Conservation (phyloP, 192 early-diverging fungal species). For the Cetraspora pellucida region DNA sequence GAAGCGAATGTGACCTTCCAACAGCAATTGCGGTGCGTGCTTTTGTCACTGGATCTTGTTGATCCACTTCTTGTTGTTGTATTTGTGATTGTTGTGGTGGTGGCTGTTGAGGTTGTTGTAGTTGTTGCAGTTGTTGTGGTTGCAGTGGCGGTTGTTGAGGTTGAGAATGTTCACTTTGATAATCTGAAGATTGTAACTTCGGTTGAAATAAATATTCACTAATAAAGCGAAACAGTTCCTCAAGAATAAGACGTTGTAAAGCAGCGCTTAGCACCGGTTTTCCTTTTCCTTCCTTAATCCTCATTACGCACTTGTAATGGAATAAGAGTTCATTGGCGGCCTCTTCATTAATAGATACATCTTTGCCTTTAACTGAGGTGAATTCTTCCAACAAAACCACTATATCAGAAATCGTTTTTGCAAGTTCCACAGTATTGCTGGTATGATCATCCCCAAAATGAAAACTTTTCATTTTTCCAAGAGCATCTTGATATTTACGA, state of each 20-base stretch:
- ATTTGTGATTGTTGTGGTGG: no score
- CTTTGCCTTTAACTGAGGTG: conserved; percentile 20
- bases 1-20: background rate
- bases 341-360: background rate
- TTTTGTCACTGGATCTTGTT: no score
- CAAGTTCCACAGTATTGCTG: conserved; percentile 8
- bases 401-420: background rate
- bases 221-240: background rate
- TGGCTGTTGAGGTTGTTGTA: no score
- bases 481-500: conserved; percentile 10
- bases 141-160: no score
- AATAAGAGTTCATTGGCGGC: conserved; percentile 1
- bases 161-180: no score
- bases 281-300: background rate
- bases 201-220: background rate
- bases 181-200: no score
- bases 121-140: no score
- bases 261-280: background rate
- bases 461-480: conserved; percentile 7
- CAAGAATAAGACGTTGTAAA: conserved; percentile 18
- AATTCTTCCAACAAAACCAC: background rate
- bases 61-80: no score
- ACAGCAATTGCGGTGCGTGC: no score
- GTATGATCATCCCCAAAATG: background rate
- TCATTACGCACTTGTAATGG: background rate